Evolutionary conservation across 2,329 filamentous ascomycete species (phyloP), one percentile per base, ranked within the genome.

Genomic region (Zymoseptoria crescenta): DNA sequence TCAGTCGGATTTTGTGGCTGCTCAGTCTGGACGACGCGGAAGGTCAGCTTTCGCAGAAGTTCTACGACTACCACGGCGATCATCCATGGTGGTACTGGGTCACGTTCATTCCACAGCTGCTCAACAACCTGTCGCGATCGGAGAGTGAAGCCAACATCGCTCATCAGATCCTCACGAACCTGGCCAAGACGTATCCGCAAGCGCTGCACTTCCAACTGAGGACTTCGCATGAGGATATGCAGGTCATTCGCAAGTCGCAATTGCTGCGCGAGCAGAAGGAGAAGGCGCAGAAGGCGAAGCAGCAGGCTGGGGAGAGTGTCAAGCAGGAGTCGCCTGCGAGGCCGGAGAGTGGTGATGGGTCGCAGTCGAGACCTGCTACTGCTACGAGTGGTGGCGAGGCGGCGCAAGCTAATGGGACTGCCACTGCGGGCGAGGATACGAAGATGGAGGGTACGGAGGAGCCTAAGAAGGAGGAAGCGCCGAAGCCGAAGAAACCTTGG

Each of bases 51-150:
- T 88, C 90, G 0, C 81, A 85, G 67, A 91, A 93, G 10, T 99
- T 96, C 66, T 91, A 96, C 65, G 90, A 93, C 67, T 99, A 94
- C 78, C 96, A 97, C 79, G 94, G 94, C 55, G 95, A 99, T 67
- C 96, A 91, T 1, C 91, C 92, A 0, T 91, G 96, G 10, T 99
- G 94, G 94, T 99, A 97, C 76, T 99, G 94, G 94, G 96, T 97
- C 67, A 97, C 93, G 0, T 99, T 96, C 73, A 97, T 99, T 64
- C 94, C 94, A 19, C 94, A 99, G 74, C 82, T 99, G 49, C 83
- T 99, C 30, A 93, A 91, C 50, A 94, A 93, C 56, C 81, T 99
- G 55, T 90, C 89, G 1, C 87, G 96, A 13, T 70, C 68, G 70
- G 92, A 93, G 67, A 67, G 67, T 29, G 95, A 99, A 74, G 93